phyloP scores from a whole-genome alignment of 257 asterid genomes.

The Solanum bulbocastanum region DNA sequence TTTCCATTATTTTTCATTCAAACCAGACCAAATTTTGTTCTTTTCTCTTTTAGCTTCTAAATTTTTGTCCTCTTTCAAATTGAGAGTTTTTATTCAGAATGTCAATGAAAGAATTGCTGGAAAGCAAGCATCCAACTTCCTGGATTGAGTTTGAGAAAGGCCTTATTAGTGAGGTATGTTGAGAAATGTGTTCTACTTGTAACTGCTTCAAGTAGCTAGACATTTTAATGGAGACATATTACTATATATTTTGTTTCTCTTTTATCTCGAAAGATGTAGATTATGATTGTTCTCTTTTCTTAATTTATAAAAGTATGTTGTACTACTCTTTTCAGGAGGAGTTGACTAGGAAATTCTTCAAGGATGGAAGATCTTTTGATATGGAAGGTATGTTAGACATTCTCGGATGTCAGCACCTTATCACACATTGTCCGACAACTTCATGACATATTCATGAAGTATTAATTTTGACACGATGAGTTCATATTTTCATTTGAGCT shows the following conservation, averaged over 20 bases:
- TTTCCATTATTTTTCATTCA: not conserved
- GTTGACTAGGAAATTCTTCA: slow-evolving; percentile 57
- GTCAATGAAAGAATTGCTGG: slow-evolving; percentile 82
- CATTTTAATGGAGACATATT: not conserved
- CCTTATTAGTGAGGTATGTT: slow-evolving; percentile 65
- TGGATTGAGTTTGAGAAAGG: slow-evolving; percentile 95
- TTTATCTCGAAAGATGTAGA: not conserved
- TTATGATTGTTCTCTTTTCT: not conserved
- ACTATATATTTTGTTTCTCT: not conserved
- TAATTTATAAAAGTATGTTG: not conserved
- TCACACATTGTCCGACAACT: not conserved
- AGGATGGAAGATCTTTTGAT: slow-evolving; percentile 75
- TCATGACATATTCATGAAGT: not conserved
- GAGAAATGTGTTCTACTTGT: not conserved
- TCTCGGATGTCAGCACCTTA: not conserved
- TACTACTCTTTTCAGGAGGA: slow-evolving; percentile 42
- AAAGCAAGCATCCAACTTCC: slow-evolving; percentile 87
- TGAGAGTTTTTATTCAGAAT: slow-evolving; percentile 48
- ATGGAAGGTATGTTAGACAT: slow-evolving; percentile 48
- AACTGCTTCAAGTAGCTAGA: not conserved
- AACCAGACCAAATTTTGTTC: not conserved
- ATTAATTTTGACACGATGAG: not conserved
- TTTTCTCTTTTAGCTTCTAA: not conserved
- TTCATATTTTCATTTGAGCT: not conserved
- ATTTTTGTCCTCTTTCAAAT: not conserved